Percentiles rank a stretch among this genome's conserved stretches.
Evolutionary conservation across 164 flowering plant species (phyloP).

Genomic region (Magnolia officinalis): DNA sequence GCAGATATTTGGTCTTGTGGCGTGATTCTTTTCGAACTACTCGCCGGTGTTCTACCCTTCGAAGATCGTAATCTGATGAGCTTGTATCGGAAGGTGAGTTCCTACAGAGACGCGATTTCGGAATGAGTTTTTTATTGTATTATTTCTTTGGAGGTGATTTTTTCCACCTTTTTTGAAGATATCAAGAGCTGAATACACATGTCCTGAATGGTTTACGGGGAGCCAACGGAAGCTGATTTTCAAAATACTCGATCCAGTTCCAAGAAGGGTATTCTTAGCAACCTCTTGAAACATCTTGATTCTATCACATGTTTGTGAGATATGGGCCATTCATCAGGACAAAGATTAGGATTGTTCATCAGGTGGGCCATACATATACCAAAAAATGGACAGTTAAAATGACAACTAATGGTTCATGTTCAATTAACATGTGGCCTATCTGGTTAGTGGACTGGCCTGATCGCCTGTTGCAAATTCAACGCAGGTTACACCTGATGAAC

Average conservation of each 20-base stretch:
- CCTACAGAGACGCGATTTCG: neutral
- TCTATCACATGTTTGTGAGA: neutral
- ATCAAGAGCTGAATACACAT: constrained; percentile 51
- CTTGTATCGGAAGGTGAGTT: constrained; percentile 56
- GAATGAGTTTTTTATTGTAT: neutral
- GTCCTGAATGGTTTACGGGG: constrained; percentile 55
- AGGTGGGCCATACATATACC: too few relatives aligned
- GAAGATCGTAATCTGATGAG: constrained; percentile 50
- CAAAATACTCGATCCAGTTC: constrained; percentile 50
- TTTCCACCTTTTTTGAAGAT: constrained; percentile 33
- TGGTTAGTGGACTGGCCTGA: neutral
- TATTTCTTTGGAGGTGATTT: constrained; percentile 1
- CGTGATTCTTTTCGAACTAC: constrained; percentile 63
- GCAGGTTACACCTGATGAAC: neutral
- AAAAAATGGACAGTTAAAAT: too few relatives aligned
- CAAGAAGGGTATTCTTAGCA: constrained; percentile 39
- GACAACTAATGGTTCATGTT: too few relatives aligned
- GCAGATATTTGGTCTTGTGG: constrained; percentile 86
- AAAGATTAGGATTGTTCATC: too few relatives aligned
- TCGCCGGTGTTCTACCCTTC: constrained; percentile 66
- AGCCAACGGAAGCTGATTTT: constrained; percentile 44
- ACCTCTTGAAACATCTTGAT: neutral
- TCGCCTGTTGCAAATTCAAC: neutral
- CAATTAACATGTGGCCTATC: neutral
- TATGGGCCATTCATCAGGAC: neutral